Evolutionary conservation across 75 land plant species (phyloP), one percentile per base, ranked within the genome.

Genomic region (Pinus tabuliformis): DNA sequence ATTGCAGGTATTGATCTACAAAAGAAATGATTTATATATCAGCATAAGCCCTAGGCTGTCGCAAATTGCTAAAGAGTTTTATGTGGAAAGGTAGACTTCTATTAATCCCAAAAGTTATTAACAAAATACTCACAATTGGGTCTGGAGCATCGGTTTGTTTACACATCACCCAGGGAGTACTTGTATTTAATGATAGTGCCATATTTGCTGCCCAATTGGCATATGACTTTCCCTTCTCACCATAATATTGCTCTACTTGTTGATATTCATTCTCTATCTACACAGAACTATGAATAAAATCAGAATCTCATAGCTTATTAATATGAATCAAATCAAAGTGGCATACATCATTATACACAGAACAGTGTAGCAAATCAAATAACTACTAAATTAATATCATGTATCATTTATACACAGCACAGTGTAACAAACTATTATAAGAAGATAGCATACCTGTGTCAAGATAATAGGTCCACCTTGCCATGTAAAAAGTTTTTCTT

Each of bases 381-480:
- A 11, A 8, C 0, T 9, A 73, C 4, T 17, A 30, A 13, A 36
- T 1, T 54, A 20, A 3, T 28, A 71, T 16, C 14, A 42, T 28
- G 9, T 8, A 2, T 33, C 57, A 17, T 4, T 26, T 18, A 33
- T 30, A 21, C 37, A 21, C 6, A 17, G 14, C 37, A 45, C 18
- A 28, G 7, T 65, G 11, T 61, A 62, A 21, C 39, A 54, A 64
- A 24, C 28, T 30, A 75, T 58, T 17, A 26, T 3, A 63, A 64
- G 24, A 64, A 24, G 36, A 37, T 24, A 22, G 26, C 28, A 8
- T 57, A 94, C 97, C 98, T 95, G 98, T 33, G 91, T 78, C 37
- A 95, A 74, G 52, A 95, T 93, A 56, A 95, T 87, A 5, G 98
- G 96, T 49, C 98, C 98, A 62, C 98, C 98, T 79, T 95, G 98